Percentiles rank a stretch among this genome's conserved stretches.
Evolutionary conservation across 306 rosid genomes (phyloP).

Genomic region (Cucumis hystrix): DNA sequence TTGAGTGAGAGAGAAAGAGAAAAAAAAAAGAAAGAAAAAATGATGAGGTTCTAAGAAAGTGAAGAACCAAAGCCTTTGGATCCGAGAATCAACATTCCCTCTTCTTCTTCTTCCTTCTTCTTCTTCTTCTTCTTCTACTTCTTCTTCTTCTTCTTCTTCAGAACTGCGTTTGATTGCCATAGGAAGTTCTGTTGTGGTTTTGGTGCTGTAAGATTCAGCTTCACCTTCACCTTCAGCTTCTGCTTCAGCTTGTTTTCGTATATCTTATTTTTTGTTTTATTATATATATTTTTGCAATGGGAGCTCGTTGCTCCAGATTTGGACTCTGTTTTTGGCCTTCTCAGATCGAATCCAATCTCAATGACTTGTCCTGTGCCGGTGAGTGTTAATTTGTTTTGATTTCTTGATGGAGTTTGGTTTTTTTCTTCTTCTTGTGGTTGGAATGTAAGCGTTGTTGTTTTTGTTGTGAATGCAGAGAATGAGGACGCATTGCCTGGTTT

Average conservation of each 20-base stretch:
- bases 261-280: background rate
- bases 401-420: background rate
- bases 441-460: background rate
- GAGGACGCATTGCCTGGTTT: constrained; percentile 53
- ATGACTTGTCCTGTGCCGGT: constrained; percentile 51
- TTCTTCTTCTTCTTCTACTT: constrained; percentile 3
- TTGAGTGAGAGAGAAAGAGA: background rate
- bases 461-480: constrained; percentile 38
- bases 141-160: background rate
- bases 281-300: constrained; percentile 33
- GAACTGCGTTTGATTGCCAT: background rate
- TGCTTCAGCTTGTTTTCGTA: background rate
- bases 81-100: constrained; percentile 13
- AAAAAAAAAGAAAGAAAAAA: background rate
- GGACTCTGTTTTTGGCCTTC: constrained; percentile 86
- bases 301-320: constrained; percentile 86
- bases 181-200: constrained; percentile 4
- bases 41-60: constrained; percentile 13
- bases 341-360: constrained; percentile 53
- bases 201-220: constrained; percentile 1
- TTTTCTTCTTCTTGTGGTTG: background rate
- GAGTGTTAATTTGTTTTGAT: constrained; percentile 14
- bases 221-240: background rate
- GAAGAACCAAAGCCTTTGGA: constrained; percentile 21
- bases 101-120: background rate